These are phyloP conservation scores for Bauhinia variegata DNA, from an alignment of 306 rosid genomes.

Conservation along the genomic window DNA sequence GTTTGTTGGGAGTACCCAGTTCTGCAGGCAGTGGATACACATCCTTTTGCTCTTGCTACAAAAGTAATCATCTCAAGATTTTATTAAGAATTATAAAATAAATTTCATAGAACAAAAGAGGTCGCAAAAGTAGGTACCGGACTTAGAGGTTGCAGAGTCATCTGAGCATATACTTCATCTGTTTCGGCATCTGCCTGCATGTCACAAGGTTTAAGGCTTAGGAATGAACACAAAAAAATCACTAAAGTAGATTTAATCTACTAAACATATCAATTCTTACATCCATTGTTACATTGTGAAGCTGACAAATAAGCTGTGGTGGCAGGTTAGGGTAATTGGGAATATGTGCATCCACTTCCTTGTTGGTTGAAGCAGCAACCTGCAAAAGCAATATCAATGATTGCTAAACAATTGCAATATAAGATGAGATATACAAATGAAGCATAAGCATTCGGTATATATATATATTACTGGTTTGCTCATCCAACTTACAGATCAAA, in stretches of 20 bases:
- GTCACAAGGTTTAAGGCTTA: conserved; percentile 32
- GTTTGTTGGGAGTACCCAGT: conserved; percentile 68
- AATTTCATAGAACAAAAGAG: neutral
- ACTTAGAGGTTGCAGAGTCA: conserved; percentile 77
- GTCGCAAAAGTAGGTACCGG: conserved; percentile 47
- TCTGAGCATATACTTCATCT: conserved; percentile 81
- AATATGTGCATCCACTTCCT: conserved; percentile 73
- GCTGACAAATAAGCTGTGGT: conserved; percentile 70
- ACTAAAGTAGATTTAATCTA: conserved; percentile 22
- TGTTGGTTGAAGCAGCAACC: conserved; percentile 77
- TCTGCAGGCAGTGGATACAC: conserved; percentile 68
- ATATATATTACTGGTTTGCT: neutral
- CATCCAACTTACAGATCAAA: conserved; percentile 8
- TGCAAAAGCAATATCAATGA: conserved; percentile 34
- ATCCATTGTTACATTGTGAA: conserved; percentile 79
- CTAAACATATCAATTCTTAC: conserved; percentile 46
- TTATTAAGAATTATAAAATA: conserved; percentile 5
- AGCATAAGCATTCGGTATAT: conserved; percentile 12
- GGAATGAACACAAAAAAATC: conserved; percentile 12
- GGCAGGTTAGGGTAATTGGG: conserved; percentile 76
- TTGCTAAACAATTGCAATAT: conserved; percentile 10
- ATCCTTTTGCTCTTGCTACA: conserved; percentile 81
- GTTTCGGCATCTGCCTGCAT: conserved; percentile 76
- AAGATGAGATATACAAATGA: conserved; percentile 19
- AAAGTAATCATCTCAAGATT: conserved; percentile 33